Evolutionary conservation across 129 eudicot genomes (phyloP).

Genomic region (Pseudognaphalium luteoalbum): DNA sequence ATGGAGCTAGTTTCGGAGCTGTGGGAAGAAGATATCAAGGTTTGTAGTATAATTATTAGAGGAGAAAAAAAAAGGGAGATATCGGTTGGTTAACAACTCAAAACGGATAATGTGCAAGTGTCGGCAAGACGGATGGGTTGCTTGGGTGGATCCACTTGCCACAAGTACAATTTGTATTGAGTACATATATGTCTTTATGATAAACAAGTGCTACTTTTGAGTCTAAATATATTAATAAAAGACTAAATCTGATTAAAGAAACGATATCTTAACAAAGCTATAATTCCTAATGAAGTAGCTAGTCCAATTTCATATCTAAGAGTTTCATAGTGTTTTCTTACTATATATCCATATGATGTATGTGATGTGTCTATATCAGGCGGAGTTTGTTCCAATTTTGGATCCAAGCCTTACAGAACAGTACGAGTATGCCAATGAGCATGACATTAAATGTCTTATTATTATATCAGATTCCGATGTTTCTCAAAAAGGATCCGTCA

Average conservation of each 20-base stretch:
- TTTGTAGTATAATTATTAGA: slow-evolving; percentile 25
- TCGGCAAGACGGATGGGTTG: background rate
- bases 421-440: slow-evolving; percentile 91
- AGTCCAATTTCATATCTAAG: background rate
- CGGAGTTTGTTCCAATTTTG: slow-evolving; percentile 69
- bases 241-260: background rate
- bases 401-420: slow-evolving; percentile 96
- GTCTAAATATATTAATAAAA: too few relatives aligned
- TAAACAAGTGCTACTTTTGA: background rate
- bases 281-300: background rate
- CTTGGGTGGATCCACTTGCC: background rate
- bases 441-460: slow-evolving; percentile 85
- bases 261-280: background rate
- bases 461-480: slow-evolving; percentile 71
- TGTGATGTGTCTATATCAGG: slow-evolving; percentile 48
- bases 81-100: background rate
- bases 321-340: background rate
- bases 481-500: slow-evolving; percentile 64
- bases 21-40: slow-evolving; percentile 80
- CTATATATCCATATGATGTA: background rate
- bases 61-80: background rate
- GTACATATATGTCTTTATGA: background rate
- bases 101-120: background rate
- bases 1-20: slow-evolving; percentile 92
- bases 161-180: background rate